phyloP scores from a whole-genome alignment of 1,284 basidiomycete species.

The Puccinia coronata region DNA sequence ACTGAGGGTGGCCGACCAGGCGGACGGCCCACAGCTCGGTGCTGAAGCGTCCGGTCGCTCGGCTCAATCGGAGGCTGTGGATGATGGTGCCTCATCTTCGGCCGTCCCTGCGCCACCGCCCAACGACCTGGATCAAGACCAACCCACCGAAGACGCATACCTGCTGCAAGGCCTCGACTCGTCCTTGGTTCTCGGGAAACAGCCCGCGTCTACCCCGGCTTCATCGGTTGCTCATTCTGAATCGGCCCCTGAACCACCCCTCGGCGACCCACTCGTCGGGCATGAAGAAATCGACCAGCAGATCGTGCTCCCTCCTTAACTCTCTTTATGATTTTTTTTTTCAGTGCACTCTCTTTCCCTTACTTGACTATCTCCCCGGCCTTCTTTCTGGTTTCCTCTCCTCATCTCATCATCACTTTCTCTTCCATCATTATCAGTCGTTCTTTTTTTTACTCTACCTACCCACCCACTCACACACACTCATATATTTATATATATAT shows the following conservation, averaged over 20 bases:
- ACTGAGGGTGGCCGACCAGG: slow-evolving; percentile 29
- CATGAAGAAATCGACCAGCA: background rate
- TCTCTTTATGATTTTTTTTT: background rate
- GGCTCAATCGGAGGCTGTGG: no score
- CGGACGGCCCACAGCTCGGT: background rate
- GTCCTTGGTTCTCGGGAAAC: background rate
- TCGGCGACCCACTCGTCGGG: background rate
- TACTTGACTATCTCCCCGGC: background rate
- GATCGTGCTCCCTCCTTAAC: background rate
- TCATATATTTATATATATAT: background rate
- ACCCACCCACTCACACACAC: background rate
- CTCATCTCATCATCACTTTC: background rate
- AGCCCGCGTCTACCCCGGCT: background rate
- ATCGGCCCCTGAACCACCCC: background rate
- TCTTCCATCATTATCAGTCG: background rate
- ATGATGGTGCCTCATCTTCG: no score
- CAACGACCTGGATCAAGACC: background rate
- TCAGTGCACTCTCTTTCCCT: no score
- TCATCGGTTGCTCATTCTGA: background rate
- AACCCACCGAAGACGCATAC: background rate
- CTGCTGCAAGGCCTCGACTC: background rate
- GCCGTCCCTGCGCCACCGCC: background rate
- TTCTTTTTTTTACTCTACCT: background rate
- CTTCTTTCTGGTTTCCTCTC: no score
- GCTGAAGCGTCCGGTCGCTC: background rate